Conservation (phyloP, 805 yeast genomes). For the Kuraishia molischiana region DNA sequence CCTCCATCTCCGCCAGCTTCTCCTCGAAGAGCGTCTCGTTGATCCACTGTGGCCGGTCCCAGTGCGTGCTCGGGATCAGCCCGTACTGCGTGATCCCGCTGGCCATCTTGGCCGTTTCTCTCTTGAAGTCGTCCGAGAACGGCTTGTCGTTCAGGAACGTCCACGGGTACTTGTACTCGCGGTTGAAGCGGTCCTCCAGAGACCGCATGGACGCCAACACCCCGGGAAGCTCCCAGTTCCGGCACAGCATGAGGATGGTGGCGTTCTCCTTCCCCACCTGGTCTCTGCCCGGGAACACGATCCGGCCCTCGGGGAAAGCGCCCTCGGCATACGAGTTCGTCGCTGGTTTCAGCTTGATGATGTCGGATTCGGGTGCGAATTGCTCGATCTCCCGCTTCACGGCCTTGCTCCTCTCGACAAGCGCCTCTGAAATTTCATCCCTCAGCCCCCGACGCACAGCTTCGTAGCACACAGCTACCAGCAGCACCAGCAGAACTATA, state of each 20-base stretch:
- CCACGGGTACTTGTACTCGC: slow-evolving; percentile 63
- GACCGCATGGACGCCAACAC: slow-evolving; percentile 72
- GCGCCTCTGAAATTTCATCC: too few relatives aligned
- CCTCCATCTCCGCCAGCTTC: slow-evolving; percentile 31
- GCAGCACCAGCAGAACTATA: neutral
- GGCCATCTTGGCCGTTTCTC: slow-evolving; percentile 50
- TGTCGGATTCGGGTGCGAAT: slow-evolving; percentile 2
- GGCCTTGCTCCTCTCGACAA: neutral
- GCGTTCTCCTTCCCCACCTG: slow-evolving; percentile 63
- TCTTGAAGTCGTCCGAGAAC: slow-evolving; percentile 53
- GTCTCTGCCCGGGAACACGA: neutral
- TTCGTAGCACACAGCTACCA: neutral
- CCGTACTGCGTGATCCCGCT: slow-evolving; percentile 63
- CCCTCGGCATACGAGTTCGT: slow-evolving; percentile 27
- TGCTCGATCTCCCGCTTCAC: neutral
- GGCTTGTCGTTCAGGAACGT: slow-evolving; percentile 70
- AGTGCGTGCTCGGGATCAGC: slow-evolving; percentile 53
- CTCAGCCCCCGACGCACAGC: too few relatives aligned
- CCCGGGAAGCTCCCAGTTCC: slow-evolving; percentile 70
- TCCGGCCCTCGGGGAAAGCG: slow-evolving; percentile 12
- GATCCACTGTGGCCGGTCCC: slow-evolving; percentile 72
- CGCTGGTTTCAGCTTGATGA: slow-evolving; percentile 22
- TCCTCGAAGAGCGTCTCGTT: slow-evolving; percentile 45
- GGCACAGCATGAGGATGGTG: slow-evolving; percentile 75
- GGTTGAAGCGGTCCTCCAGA: slow-evolving; percentile 67